phyloP scores from a whole-genome alignment of 1,284 basidiomycete genomes.

The Schizophyllum amplum region DNA sequence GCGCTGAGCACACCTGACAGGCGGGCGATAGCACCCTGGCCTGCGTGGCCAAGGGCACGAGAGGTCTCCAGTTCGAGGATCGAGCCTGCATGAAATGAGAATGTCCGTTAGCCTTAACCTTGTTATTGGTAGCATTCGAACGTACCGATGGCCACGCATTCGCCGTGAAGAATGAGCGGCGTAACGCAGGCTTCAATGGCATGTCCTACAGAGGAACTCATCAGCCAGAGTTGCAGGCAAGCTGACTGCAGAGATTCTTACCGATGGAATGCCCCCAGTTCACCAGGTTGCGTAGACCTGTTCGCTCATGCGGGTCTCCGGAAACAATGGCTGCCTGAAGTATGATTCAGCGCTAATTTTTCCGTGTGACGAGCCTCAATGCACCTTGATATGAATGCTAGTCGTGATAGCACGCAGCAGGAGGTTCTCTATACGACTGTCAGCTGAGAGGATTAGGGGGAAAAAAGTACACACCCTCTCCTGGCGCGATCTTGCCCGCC shows the following conservation, averaged over 20 bases:
- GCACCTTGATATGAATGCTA: constrained; percentile 51
- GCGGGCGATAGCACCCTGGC: constrained; percentile 85
- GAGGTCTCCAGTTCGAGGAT: constrained; percentile 90
- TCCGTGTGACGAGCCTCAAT: constrained; percentile 70
- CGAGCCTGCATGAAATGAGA: too few species aligned
- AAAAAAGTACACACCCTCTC: neutral
- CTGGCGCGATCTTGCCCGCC: neutral
- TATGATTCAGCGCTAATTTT: too few species aligned
- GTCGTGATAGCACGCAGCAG: neutral
- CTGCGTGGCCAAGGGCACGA: constrained; percentile 77
- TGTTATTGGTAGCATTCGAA: too few species aligned
- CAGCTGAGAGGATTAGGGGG: neutral
- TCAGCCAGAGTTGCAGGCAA: too few species aligned
- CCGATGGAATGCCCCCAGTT: constrained; percentile 92
- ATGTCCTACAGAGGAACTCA: constrained; percentile 45
- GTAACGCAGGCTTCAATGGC: constrained; percentile 93
- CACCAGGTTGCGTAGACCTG: constrained; percentile 91
- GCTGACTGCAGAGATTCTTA: too few species aligned
- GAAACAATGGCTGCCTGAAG: constrained; percentile 96
- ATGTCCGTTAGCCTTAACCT: too few species aligned
- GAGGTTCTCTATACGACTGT: neutral
- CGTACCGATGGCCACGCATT: constrained; percentile 80
- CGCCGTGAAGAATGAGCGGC: constrained; percentile 86
- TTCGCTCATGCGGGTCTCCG: constrained; percentile 83
- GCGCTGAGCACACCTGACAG: constrained; percentile 78